These are phyloP conservation scores for Aphanomyces astaci DNA, from an alignment of 352 stramenopile genomes.

Conservation along the genomic window DNA sequence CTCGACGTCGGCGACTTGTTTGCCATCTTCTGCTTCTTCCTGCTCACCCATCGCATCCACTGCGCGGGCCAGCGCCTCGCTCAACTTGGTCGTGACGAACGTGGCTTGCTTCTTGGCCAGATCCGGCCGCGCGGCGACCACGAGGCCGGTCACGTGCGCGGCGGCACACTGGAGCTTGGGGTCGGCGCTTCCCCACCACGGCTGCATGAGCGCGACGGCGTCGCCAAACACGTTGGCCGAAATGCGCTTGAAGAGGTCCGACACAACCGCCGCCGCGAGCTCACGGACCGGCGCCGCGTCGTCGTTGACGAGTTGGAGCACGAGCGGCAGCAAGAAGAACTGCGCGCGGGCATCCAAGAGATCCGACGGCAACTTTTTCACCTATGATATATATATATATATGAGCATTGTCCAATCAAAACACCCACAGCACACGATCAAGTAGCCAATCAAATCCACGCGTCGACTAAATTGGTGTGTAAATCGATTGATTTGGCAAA, in stretches of 20 bases:
- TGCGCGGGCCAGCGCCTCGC: conserved; percentile 32
- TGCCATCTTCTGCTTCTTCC: too few relatives aligned
- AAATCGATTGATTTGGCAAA: too few relatives aligned
- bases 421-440: too few relatives aligned
- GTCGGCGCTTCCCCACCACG: conserved; percentile 76
- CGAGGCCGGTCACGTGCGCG: conserved; percentile 62
- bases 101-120: conserved; percentile 52
- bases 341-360: conserved; percentile 89
- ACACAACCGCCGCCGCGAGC: conserved; percentile 71
- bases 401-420: too few relatives aligned
- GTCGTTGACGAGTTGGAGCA: conserved; percentile 94
- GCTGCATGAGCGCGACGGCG: conserved; percentile 76
- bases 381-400: neutral
- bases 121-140: conserved; percentile 63
- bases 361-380: conserved; percentile 88
- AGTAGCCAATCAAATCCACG: too few relatives aligned
- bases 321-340: conserved; percentile 93
- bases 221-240: conserved; percentile 86
- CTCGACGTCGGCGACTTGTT: conserved; percentile 36
- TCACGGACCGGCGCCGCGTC: conserved; percentile 85
- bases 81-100: conserved; percentile 30
- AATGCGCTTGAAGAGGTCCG: conserved; percentile 79
- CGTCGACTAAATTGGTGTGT: too few relatives aligned
- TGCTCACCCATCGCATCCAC: conserved; percentile 33
- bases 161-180: conserved; percentile 59